Percentiles rank a stretch among this genome's conserved stretches.
Evolutionary conservation across 2,329 filamentous ascomycete genomes (phyloP).

Genomic region (Fusarium sp.): DNA sequence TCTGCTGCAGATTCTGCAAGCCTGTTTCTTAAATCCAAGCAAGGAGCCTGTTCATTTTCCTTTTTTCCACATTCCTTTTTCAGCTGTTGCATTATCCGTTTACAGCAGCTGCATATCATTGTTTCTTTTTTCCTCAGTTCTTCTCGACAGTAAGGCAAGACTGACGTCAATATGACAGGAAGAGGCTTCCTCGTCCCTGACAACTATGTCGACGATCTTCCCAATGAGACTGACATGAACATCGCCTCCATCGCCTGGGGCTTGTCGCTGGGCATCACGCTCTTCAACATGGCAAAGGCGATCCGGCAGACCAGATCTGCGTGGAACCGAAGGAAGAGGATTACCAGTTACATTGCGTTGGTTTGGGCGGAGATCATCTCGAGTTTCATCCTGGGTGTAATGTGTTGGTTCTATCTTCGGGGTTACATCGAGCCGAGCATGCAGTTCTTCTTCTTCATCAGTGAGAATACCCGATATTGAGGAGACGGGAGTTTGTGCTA

Average conservation of each 20-base stretch:
- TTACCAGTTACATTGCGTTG: conserved; percentile 37
- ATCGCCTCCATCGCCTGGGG: conserved; percentile 45
- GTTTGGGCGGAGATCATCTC: conserved; percentile 42
- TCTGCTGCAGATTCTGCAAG: conserved; percentile 11
- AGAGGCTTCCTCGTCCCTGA: conserved; percentile 39
- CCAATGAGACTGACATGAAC: conserved; percentile 42
- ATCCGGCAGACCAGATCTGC: conserved; percentile 31
- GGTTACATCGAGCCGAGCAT: conserved; percentile 46
- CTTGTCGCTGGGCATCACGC: conserved; percentile 38
- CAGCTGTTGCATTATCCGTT: background rate
- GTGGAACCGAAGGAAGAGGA: conserved; percentile 32
- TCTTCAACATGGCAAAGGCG: conserved; percentile 42
- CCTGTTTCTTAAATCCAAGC: conserved; percentile 8
- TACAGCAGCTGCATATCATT: background rate
- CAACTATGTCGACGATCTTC: conserved; percentile 25
- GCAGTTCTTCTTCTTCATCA: conserved; percentile 43
- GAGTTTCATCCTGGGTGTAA: conserved; percentile 38
- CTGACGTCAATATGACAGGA: conserved; percentile 29
- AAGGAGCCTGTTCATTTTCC: background rate
- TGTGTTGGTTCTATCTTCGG: conserved; percentile 42
- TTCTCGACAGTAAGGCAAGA: too few species aligned
- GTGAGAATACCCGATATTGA: conserved; percentile 23
- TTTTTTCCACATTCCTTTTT: conserved; percentile 2
- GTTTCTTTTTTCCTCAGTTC: too few species aligned
- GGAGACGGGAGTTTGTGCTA: background rate